Percentiles rank a stretch among this genome's conserved stretches.
Evolutionary conservation across 805 yeast species (phyloP).

Genomic region (Vanderwaltozyma tropicalis): DNA sequence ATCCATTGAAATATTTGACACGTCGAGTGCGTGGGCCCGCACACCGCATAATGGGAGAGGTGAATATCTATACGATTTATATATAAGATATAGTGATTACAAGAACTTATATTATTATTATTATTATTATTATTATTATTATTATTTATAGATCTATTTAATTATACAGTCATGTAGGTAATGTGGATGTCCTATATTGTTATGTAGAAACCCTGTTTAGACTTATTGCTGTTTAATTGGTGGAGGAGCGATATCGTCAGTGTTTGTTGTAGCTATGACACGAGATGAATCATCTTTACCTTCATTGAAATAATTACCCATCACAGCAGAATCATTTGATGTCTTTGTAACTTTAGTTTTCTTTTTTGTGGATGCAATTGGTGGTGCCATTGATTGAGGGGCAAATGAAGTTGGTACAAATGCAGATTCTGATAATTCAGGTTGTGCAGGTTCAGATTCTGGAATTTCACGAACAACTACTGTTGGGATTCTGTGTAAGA

Average conservation of each 20-base stretch:
- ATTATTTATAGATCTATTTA: too few relatives aligned
- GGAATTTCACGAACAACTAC: slow-evolving; percentile 4
- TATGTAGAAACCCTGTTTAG: too few relatives aligned
- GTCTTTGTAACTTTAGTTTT: slow-evolving; percentile 7
- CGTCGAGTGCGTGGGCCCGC: too few relatives aligned
- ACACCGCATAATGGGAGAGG: too few relatives aligned
- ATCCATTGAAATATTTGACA: too few relatives aligned
- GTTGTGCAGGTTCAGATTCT: slow-evolving; percentile 1
- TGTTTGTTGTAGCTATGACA: not conserved
- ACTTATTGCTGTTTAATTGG: not conserved
- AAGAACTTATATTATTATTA: too few relatives aligned
- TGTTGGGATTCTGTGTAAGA: slow-evolving; percentile 75
- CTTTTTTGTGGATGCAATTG: slow-evolving; percentile 10
- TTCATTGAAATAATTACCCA: slow-evolving; percentile 25
- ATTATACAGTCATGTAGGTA: too few relatives aligned
- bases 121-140: too few relatives aligned
- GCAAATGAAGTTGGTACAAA: too few relatives aligned
- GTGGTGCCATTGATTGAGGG: slow-evolving; percentile 11
- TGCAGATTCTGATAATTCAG: slow-evolving; percentile 8
- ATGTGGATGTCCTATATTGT: too few relatives aligned
- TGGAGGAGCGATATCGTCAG: not conserved
- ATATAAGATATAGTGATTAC: too few relatives aligned
- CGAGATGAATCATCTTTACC: slow-evolving; percentile 39
- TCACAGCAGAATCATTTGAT: slow-evolving; percentile 6
- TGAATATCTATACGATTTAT: too few relatives aligned